Base-by-base conservation (phyloP, 2,329 filamentous ascomycete genomes). In the Ophiocordyceps australis region DNA sequence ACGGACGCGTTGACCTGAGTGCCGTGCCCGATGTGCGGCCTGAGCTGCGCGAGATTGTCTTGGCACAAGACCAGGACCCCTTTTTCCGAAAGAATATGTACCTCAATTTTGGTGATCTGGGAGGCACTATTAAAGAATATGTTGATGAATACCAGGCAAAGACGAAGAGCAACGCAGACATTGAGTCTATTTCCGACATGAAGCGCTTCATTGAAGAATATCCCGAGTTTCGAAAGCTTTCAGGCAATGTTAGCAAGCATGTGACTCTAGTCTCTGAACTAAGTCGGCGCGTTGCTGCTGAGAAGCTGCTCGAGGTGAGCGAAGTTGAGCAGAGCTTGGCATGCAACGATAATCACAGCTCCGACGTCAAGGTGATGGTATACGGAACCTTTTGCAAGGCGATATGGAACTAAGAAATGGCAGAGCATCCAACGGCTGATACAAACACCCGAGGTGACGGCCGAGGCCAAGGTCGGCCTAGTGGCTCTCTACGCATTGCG, bases 51-150 rank as follows among this genome's bases (percentile, higher is more conserved):
- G 89, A 98, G 52, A 89, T 98, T 30, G 85, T 95, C 3, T 56
- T 98, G 19, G 92, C 86, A 2, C 85, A 89, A 50, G 89, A 98
- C 35, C 89, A 98, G 50, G 89, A 98, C 42, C 85, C 89, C 0
- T 98, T 98, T 55, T 98, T 98, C 59, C 94, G 65, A 52, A 94
- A 94, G 57, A 95, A 95, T 50, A 95, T 95, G 85, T 95, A 85
- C 39, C 68, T 93, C 41, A 95, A 95, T 46, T 98, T 95, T 49
- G 85, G 86, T 28, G 85, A 95, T 38, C 63, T 98, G 5, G 85
- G 89, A 9, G 79, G 86, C 21, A 94, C 91, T 38, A 93, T 94
- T 45, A 95, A 95, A 49, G 85, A 94, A 29, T 98, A 98, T 40
- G 89, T 98, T 28, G 85, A 93, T 45, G 89, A 95, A 45, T 98